These are phyloP conservation scores for Rhizopogon vulgaris DNA, from an alignment of 768 basidiomycete species.

Conservation along the genomic window DNA sequence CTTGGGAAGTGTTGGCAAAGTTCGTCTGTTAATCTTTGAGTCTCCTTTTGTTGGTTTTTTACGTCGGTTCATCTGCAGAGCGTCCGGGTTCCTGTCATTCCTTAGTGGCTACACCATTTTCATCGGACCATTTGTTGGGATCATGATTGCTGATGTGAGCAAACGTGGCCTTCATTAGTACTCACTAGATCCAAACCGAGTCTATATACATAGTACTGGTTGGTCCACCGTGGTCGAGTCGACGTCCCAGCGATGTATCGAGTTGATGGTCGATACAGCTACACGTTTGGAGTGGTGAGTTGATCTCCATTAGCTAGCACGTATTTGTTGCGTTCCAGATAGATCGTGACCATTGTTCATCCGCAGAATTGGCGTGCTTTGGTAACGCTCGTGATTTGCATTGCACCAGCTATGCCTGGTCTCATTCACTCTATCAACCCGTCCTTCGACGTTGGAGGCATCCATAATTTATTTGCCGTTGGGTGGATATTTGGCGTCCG, in stretches of 20 bases:
- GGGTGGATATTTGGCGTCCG: slow-evolving; percentile 8
- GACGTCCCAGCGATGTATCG: slow-evolving; percentile 84
- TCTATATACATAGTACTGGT: slow-evolving; percentile 53
- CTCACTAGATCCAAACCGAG: not conserved
- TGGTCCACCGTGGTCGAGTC: slow-evolving; percentile 63
- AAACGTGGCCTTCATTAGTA: not conserved
- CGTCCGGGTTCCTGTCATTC: slow-evolving; percentile 65
- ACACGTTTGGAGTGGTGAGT: slow-evolving; percentile 62
- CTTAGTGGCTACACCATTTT: slow-evolving; percentile 85
- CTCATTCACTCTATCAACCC: slow-evolving; percentile 70
- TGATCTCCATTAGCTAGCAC: not conserved
- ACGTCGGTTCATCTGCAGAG: slow-evolving; percentile 19
- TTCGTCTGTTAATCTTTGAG: slow-evolving; percentile 2
- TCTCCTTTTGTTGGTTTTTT: not conserved
- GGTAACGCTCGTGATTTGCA: slow-evolving; percentile 58
- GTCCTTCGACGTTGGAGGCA: slow-evolving; percentile 28
- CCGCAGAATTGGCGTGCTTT: slow-evolving; percentile 80
- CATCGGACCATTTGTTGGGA: slow-evolving; percentile 77
- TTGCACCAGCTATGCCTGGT: slow-evolving; percentile 71
- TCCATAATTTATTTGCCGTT: slow-evolving; percentile 4
- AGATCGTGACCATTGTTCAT: not conserved
- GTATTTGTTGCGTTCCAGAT: not conserved
- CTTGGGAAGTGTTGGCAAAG: slow-evolving; percentile 77
- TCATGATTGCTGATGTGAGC: slow-evolving; percentile 57
- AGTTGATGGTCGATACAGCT: slow-evolving; percentile 74